phyloP scores from a whole-genome alignment of 805 yeast genomes.

The Ogataea allantospora region DNA sequence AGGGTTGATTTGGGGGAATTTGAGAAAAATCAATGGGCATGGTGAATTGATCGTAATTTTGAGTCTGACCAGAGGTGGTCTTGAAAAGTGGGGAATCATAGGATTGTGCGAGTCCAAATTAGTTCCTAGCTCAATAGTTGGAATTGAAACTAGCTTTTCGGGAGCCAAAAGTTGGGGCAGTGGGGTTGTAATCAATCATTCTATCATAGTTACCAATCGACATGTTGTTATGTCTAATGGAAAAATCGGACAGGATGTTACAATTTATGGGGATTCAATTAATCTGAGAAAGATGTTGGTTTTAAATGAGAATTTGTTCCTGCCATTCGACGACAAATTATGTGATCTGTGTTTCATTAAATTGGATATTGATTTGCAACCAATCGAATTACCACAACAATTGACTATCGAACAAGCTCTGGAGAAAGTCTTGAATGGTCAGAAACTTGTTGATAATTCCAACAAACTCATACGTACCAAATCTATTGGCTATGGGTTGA shows the following conservation, averaged over 20 bases:
- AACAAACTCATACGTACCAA: slow-evolving; percentile 17
- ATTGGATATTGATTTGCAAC: slow-evolving; percentile 15
- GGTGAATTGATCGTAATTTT: slow-evolving; percentile 39
- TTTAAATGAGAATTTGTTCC: slow-evolving; percentile 19
- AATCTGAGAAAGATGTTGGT: slow-evolving; percentile 8
- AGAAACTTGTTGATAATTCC: background rate
- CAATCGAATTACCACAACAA: background rate
- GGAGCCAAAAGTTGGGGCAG: slow-evolving; percentile 41
- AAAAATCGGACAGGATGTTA: slow-evolving; percentile 17
- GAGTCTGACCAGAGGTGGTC: background rate
- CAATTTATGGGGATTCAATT: slow-evolving; percentile 5
- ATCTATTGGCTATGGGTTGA: slow-evolving; percentile 42
- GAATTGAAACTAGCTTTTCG: slow-evolving; percentile 11
- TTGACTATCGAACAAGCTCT: background rate
- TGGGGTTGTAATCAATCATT: slow-evolving; percentile 35
- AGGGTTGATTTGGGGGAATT: slow-evolving; percentile 41
- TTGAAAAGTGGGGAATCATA: background rate
- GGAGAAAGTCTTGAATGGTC: background rate
- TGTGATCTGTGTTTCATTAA: slow-evolving; percentile 41
- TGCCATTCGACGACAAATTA: slow-evolving; percentile 30
- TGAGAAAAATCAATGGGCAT: slow-evolving; percentile 42
- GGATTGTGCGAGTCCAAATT: background rate
- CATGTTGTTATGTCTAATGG: slow-evolving; percentile 36
- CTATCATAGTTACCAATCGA: slow-evolving; percentile 39
- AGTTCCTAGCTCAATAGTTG: slow-evolving; percentile 14